A percentile compares a stretch with the other conserved stretches of the same genome.
These are phyloP conservation scores for Sporopachydermia quercuum DNA, from an alignment of 805 yeast genomes.

Conservation along the genomic window DNA sequence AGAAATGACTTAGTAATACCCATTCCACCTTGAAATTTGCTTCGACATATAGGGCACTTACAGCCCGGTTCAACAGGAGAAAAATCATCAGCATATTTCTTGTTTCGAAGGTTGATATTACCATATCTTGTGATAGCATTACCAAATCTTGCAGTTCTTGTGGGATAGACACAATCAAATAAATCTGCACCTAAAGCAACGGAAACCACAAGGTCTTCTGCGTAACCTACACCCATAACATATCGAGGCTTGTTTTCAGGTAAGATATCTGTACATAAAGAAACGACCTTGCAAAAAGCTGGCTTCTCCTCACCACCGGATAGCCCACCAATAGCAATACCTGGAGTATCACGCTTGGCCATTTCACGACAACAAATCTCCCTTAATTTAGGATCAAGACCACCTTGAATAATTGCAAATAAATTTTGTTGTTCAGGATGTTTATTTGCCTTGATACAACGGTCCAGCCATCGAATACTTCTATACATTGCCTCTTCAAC, in stretches of 20 bases:
- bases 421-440: constrained; percentile 26
- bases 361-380: constrained; percentile 25
- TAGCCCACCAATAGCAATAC: constrained; percentile 32
- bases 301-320: constrained; percentile 31
- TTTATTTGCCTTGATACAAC: constrained; percentile 28
- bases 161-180: constrained; percentile 32
- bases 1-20: constrained; percentile 24
- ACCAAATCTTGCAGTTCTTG: constrained; percentile 28
- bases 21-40: constrained; percentile 19
- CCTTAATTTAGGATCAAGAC: constrained; percentile 25
- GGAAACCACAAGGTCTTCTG: constrained; percentile 29
- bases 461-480: constrained; percentile 28
- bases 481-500: constrained; percentile 31
- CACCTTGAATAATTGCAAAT: constrained; percentile 31
- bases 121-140: constrained; percentile 27
- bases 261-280: constrained; percentile 23
- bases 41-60: constrained; percentile 23
- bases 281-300: constrained; percentile 24
- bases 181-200: constrained; percentile 32
- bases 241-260: constrained; percentile 28
- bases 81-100: constrained; percentile 20
- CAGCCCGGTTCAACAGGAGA: constrained; percentile 25
- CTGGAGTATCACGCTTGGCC: constrained; percentile 28
- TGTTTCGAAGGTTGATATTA: constrained; percentile 20
- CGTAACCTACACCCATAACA: constrained; percentile 33